Base-by-base conservation (phyloP, 257 asterid species). In the Plantago elongata region DNA sequence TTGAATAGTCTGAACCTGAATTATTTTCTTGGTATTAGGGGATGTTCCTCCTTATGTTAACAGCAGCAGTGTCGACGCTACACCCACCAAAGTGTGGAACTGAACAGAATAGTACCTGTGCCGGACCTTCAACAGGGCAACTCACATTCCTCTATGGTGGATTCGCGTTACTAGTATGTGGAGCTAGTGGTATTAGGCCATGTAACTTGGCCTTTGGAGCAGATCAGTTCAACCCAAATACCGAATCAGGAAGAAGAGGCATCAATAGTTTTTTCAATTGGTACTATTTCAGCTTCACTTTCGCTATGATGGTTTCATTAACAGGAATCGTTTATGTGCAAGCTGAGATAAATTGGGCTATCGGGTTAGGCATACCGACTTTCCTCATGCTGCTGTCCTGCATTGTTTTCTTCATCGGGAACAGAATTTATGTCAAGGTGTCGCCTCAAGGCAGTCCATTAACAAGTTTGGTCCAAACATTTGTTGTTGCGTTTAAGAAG, bases 141-240 rank as follows among this genome's bases (percentile, higher is more conserved):
- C 61, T 75, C 12, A 44, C 61, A 0, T 73, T 81, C 51, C 44
- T 81, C 15, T 73, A 13, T 49, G 16, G 29, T 0, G 69, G 62
- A 5, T 81, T 78, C 60, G 68, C 49, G 9, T 45, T 81, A 8
- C 67, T 81, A 1, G 65, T 68, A 12, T 11, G 78, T 34, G 83
- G 87, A 0, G 81, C 87, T 3, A 81, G 87, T 12, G 87, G 87
- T 16, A 81, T 81, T 9, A 60, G 87, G 68, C 87, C 87, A 0
- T 81, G 87, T 47, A 81, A 81, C 37, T 59, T 81, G 6, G 81
- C 87, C 5, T 81, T 81, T 18, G 87, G 87, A 1, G 87, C 83
- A 0, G 87, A 81, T 43, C 87, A 81, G 51, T 81, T 81, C 56
- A 73, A 81, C 49, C 83, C 83, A 44, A 73, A 72, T 3, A 72